phyloP scores from a whole-genome alignment of 768 basidiomycete genomes.

The Boletus tylopilopsis region DNA sequence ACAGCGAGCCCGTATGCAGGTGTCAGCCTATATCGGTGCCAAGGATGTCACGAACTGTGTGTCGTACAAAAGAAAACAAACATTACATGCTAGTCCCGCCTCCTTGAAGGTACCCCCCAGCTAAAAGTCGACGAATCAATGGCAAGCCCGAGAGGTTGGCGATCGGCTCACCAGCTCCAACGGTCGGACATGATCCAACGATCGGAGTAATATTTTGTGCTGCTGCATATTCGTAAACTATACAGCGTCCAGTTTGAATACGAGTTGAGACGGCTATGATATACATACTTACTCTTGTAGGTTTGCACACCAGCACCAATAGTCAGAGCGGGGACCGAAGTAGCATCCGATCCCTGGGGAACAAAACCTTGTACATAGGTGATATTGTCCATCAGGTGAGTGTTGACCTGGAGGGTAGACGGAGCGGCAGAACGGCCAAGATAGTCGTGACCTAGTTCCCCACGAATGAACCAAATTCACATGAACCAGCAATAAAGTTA shows the following conservation, averaged over 20 bases:
- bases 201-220: conserved; percentile 13
- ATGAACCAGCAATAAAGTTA: background rate
- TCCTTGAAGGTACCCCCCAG: conserved; percentile 49
- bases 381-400: conserved; percentile 14
- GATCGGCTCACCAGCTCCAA: conserved; percentile 14
- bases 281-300: conserved; percentile 10
- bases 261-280: background rate
- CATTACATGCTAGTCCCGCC: conserved; percentile 41
- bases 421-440: conserved; percentile 23
- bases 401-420: conserved; percentile 23
- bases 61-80: background rate
- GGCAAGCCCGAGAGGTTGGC: too few relatives aligned
- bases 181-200: conserved; percentile 20
- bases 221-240: conserved; percentile 18
- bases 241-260: too few relatives aligned
- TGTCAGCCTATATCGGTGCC: conserved; percentile 23
- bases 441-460: conserved; percentile 19
- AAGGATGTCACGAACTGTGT: background rate
- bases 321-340: conserved; percentile 15
- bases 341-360: conserved; percentile 13
- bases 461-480: background rate
- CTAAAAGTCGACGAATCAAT: conserved; percentile 9
- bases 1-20: conserved; percentile 43
- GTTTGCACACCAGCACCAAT: conserved; percentile 19
- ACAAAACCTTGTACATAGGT: conserved; percentile 16